Evolutionary conservation across 768 basidiomycete species (phyloP).

Genomic region (Suillus lakei): DNA sequence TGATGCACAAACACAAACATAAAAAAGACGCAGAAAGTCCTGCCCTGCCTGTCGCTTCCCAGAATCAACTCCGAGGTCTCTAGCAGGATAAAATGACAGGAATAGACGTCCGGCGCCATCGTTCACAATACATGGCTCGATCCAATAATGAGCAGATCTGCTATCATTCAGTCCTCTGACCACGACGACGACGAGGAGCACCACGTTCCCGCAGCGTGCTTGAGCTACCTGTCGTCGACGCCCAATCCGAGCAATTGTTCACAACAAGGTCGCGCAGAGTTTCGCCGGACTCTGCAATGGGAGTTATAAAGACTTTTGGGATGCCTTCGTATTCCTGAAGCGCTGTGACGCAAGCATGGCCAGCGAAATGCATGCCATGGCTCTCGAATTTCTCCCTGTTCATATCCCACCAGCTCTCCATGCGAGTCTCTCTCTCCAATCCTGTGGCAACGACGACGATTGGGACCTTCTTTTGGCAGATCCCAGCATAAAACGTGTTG

Average conservation of each 20-base stretch:
- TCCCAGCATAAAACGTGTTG: slow-evolving; percentile 40
- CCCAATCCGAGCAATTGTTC: slow-evolving; percentile 15
- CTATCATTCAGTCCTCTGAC: slow-evolving; percentile 16
- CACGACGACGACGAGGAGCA: slow-evolving; percentile 20
- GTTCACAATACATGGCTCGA: background rate
- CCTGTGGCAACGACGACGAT: slow-evolving; percentile 42
- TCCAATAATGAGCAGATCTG: slow-evolving; percentile 13
- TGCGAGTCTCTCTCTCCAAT: slow-evolving; percentile 37
- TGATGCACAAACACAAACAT: background rate
- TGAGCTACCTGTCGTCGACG: background rate
- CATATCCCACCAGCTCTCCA: slow-evolving; percentile 37
- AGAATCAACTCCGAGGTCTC: background rate
- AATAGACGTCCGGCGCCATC: background rate
- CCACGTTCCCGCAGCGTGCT: slow-evolving; percentile 15
- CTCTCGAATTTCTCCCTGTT: slow-evolving; percentile 38
- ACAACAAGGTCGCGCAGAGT: slow-evolving; percentile 28
- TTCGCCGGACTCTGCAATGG: slow-evolving; percentile 21
- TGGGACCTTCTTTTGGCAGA: slow-evolving; percentile 43
- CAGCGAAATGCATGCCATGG: slow-evolving; percentile 40
- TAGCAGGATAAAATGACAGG: background rate
- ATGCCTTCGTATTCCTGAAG: slow-evolving; percentile 15
- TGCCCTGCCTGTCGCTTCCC: background rate
- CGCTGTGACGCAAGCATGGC: slow-evolving; percentile 49
- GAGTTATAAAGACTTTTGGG: background rate
- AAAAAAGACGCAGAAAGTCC: background rate